Evolutionary conservation across 1,284 basidiomycete species (phyloP), one percentile per base, ranked within the genome.

Genomic region (Tilletia caries): DNA sequence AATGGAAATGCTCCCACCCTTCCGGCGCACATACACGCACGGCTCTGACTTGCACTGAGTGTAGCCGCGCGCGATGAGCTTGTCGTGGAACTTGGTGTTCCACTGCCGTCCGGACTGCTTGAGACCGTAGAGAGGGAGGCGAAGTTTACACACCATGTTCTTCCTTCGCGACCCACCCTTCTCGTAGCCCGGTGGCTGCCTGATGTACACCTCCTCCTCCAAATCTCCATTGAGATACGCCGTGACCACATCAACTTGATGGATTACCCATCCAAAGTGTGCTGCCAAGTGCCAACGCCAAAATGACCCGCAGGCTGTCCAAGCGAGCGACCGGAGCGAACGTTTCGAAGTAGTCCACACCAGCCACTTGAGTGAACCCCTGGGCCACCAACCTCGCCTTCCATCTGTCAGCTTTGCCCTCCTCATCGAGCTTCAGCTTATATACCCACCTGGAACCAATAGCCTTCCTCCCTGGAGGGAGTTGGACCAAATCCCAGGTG

Each of bases 331-430:
- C 46, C 15, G 46, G 46, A 50, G 54, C n/a, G 29, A 27, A 58
- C 23, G 54, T 58, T 25, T 58, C 54, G 23, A 27, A 27, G 54
- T 27, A 58, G 29, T 58, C 54, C 12, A 58, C 27, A 25, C 54
- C 54, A 4, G 54, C 23, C 18, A 29, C 25, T 20, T 58, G 54
- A 29, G 23, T 58, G 27, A 58, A 58, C 3, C 54, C 27, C 27
- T 58, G 54, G 27, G 54, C 54, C 23, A 58, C 54, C 8, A 58
- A 25, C n/a, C 54, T 25, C n/a, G 54, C 54, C 20, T 58, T 58
- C 23, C n/a, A 58, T 5, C 54, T 15, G 15, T 15, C 8, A 3
- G 27, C 27, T 5, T 29, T 32, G 4, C 54, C 54, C 5, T 58
- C 54, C 23, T 25, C 13, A 23, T 58, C 54, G 54, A 58, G 54